A percentile compares a stretch with the other conserved stretches of the same genome.
Conservation (phyloP, 1,284 basidiomycete genomes). For the Apiotrichum laibachii region DNA sequence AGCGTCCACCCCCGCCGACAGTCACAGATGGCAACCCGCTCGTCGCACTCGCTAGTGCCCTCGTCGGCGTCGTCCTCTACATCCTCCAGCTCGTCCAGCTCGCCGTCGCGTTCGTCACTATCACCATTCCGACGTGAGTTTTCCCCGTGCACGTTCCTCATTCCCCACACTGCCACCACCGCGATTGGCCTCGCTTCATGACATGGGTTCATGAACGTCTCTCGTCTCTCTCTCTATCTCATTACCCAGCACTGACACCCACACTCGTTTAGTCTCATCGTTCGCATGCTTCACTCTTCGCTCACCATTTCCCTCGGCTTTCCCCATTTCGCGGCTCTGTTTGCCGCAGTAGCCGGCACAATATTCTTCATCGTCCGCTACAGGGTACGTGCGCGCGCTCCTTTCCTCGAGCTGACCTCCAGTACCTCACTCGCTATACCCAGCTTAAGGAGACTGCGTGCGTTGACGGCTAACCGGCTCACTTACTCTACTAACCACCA, state of each 20-base stretch:
- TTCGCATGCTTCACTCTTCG: slow-evolving; percentile 74
- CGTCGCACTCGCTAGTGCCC: slow-evolving; percentile 72
- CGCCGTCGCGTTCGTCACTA: slow-evolving; percentile 70
- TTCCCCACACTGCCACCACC: not conserved
- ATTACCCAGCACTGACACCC: slow-evolving; percentile 49
- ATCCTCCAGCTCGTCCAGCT: slow-evolving; percentile 70
- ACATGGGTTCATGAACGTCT: not conserved
- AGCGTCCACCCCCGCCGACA: slow-evolving; percentile 11
- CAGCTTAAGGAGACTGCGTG: slow-evolving; percentile 78
- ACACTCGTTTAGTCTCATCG: slow-evolving; percentile 33
- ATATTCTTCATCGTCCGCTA: slow-evolving; percentile 82
- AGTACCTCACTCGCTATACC: slow-evolving; percentile 56
- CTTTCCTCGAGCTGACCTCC: slow-evolving; percentile 51
- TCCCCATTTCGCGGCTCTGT: slow-evolving; percentile 77
- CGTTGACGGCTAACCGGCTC: slow-evolving; percentile 16
- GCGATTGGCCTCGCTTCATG: not conserved
- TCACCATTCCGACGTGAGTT: slow-evolving; percentile 65
- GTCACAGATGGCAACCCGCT: slow-evolving; percentile 56
- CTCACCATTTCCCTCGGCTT: slow-evolving; percentile 86
- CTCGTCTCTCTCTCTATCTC: not conserved
- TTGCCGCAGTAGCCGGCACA: slow-evolving; percentile 62
- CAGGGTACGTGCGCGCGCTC: slow-evolving; percentile 63
- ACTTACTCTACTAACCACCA: not conserved
- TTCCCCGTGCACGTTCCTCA: not conserved
- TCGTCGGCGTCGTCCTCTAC: slow-evolving; percentile 79